A percentile compares a stretch with the other conserved stretches of the same genome.
These are phyloP conservation scores for Spongiforma sp. DNA, from an alignment of 1,284 basidiomycete genomes.

Conservation along the genomic window DNA sequence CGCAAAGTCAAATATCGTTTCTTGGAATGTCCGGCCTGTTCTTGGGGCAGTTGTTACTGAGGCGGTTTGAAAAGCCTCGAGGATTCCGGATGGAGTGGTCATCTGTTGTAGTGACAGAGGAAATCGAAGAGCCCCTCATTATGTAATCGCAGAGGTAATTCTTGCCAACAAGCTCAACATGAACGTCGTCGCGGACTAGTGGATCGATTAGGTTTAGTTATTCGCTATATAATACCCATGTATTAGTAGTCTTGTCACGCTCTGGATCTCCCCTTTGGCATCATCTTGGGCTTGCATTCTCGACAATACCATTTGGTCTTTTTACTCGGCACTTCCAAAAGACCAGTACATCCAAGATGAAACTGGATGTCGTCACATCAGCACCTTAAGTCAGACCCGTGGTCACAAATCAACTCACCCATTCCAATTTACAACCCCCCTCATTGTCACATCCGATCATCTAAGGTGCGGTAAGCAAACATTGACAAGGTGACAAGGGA, in stretches of 20 bases:
- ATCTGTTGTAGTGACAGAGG: no score
- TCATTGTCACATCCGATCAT: slow-evolving; percentile 85
- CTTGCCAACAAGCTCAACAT: slow-evolving; percentile 71
- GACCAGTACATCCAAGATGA: slow-evolving; percentile 73
- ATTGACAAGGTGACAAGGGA: background rate
- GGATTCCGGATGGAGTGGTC: slow-evolving; percentile 56
- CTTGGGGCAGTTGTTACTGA: slow-evolving; percentile 38
- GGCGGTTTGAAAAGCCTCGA: slow-evolving; percentile 55
- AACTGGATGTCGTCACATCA: slow-evolving; percentile 52
- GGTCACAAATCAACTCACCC: slow-evolving; percentile 54
- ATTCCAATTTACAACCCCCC: slow-evolving; percentile 70
- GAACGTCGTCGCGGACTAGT: slow-evolving; percentile 50
- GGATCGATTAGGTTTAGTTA: slow-evolving; percentile 28
- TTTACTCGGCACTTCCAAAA: slow-evolving; percentile 63
- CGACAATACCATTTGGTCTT: slow-evolving; percentile 75
- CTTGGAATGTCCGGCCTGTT: slow-evolving; percentile 46
- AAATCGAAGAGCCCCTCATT: no score
- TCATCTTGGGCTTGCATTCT: slow-evolving; percentile 51
- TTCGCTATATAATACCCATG: slow-evolving; percentile 26
- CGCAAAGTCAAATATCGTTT: slow-evolving; percentile 48
- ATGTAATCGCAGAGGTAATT: no score
- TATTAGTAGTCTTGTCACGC: slow-evolving; percentile 16
- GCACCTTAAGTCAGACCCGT: no score
- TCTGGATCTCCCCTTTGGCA: slow-evolving; percentile 34
- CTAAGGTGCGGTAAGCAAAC: slow-evolving; percentile 41